Base-by-base conservation (phyloP, 495 filamentous ascomycete species). In the Podospora pseudocomata region DNA sequence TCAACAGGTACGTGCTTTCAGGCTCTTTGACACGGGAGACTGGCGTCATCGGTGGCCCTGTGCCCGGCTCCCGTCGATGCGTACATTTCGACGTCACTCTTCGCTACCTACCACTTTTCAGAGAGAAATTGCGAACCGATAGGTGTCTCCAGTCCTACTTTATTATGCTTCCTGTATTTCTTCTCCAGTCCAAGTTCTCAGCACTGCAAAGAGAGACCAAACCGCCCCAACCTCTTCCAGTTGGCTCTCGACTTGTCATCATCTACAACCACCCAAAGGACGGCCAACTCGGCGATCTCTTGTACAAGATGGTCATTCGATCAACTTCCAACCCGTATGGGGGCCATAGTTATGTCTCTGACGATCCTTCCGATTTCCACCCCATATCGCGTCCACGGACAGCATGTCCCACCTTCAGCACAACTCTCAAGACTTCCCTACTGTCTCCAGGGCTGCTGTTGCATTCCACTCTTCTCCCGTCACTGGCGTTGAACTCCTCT, bases 381-480 rank as follows among this genome's bases (percentile, higher is more conserved):
- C 18, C 60, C 2, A 11, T 58, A 19, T 19, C n/a, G 2, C n/a
- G n/a, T 58, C n/a, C n/a, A 7, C n/a, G 23, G 55, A 20, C 55
- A 7, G 55, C n/a, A 15, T 58, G 55, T 58, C 16, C 60, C 9
- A 27, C 64, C 39, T 44, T 60, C 19, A 56, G 60, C 32, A 26
- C 34, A 20, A 28, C 62, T 2, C 82, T 84, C 49, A 89, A 74
- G 44, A 62, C 70, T 54, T 71, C 69, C 30, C 72, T 75, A 16
- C 34, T 76, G 63, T 70, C 74, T 60, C 68, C 85, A 4, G 85
- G 84, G 20, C 82, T 87, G 61, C 71, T 86, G 44, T 79, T 77
- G 68, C 39, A 49, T 49, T 81, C 84, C 54, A 85, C 85, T 3
- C 73, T 86, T 27, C 78, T 85, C 0, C 85, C 84, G 3, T 84